These are phyloP conservation scores for Acer yangbiense DNA, from an alignment of 345 rosid genomes.

Conservation along the genomic window DNA sequence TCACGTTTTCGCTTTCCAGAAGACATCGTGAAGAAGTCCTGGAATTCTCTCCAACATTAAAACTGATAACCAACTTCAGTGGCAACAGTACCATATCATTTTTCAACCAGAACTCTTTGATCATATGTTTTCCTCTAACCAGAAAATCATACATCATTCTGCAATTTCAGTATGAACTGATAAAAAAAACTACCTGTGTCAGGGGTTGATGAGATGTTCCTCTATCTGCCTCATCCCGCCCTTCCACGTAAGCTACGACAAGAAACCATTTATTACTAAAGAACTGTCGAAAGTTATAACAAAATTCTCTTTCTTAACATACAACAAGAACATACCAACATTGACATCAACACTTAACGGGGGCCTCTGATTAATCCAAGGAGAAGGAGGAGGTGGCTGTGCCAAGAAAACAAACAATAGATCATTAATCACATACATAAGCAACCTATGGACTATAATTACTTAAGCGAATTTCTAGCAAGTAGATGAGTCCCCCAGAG, in stretches of 20 bases:
- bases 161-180: constrained; percentile 14
- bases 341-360: constrained; percentile 80
- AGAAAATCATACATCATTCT: constrained; percentile 14
- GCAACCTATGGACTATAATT: constrained; percentile 2
- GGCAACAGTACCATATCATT: constrained; percentile 11
- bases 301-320: constrained; percentile 14
- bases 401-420: constrained; percentile 15
- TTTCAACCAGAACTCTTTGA: constrained; percentile 8
- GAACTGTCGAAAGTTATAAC: constrained; percentile 15
- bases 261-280: constrained; percentile 21
- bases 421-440: constrained; percentile 12
- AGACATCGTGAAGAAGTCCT: constrained; percentile 84
- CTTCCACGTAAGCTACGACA: constrained; percentile 85
- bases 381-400: constrained; percentile 77
- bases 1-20: constrained; percentile 96
- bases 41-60: constrained; percentile 37
- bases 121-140: constrained; percentile 16
- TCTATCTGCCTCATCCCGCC: constrained; percentile 86
- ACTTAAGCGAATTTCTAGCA: not conserved
- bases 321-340: constrained; percentile 66
- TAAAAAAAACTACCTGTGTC: constrained; percentile 66
- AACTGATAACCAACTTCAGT: constrained; percentile 26
- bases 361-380: constrained; percentile 83
- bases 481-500: not conserved
- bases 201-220: constrained; percentile 68